These are phyloP conservation scores for Colletotrichum euphorbiae DNA, from an alignment of 2,329 filamentous ascomycete genomes.

Conservation along the genomic window DNA sequence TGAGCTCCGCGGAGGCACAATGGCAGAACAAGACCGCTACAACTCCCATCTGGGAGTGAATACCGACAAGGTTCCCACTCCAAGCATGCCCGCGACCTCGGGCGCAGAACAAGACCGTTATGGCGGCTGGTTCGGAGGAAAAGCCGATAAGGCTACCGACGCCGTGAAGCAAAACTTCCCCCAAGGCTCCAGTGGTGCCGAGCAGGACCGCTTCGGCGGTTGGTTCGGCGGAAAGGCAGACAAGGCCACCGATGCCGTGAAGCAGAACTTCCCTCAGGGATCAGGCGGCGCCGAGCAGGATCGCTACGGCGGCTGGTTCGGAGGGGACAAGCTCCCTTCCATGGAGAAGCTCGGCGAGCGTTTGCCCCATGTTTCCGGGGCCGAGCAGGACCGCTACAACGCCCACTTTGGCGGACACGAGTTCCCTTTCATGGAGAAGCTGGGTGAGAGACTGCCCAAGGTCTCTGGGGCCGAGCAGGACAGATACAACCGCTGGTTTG, in stretches of 20 bases:
- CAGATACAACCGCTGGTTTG: conserved; percentile 41
- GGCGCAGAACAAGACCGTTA: conserved; percentile 35
- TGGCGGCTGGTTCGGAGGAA: conserved; percentile 33
- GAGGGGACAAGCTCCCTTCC: conserved; percentile 35
- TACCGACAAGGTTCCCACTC: conserved; percentile 26
- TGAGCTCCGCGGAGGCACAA: conserved; percentile 33
- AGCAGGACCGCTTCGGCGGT: conserved; percentile 39
- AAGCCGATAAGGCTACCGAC: conserved; percentile 25
- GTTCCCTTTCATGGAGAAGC: conserved; percentile 6
- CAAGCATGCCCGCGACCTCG: conserved; percentile 32
- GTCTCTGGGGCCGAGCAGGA: conserved; percentile 39
- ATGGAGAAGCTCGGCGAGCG: conserved; percentile 11
- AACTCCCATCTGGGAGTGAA: conserved; percentile 37
- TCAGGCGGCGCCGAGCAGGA: conserved; percentile 43
- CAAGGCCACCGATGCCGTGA: conserved; percentile 32
- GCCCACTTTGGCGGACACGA: conserved; percentile 42
- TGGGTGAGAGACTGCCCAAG: conserved; percentile 28
- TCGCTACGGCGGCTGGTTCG: conserved; percentile 42
- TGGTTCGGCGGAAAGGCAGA: conserved; percentile 31
- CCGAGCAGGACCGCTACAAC: conserved; percentile 44
- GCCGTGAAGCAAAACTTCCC: conserved; percentile 34
- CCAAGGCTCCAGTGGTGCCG: conserved; percentile 35
- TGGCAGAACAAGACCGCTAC: conserved; percentile 42
- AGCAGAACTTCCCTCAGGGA: conserved; percentile 28
- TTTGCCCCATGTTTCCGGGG: conserved; percentile 36